Evolutionary conservation across 768 basidiomycete genomes (phyloP).

Genomic region (Leccinum obscurum): DNA sequence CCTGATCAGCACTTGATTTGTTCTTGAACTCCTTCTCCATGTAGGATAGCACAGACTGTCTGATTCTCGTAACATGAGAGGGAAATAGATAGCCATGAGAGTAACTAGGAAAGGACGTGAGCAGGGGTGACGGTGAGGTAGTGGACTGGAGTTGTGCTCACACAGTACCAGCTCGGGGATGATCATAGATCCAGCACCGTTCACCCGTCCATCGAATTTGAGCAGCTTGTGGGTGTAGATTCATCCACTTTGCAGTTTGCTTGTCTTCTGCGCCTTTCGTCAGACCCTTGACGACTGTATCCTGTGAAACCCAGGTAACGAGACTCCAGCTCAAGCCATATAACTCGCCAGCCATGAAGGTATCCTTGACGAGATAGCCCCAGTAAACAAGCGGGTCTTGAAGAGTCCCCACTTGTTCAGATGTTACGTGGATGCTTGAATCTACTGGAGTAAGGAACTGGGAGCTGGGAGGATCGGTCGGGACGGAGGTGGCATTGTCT

Average conservation of each 20-base stretch:
- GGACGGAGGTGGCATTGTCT: constrained; percentile 9
- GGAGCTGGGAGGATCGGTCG: constrained; percentile 1
- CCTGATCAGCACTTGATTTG: constrained; percentile 30
- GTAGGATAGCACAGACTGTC: constrained; percentile 52
- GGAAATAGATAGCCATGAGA: constrained; percentile 96
- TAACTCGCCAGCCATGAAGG: constrained; percentile 94
- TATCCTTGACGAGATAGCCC: constrained; percentile 89
- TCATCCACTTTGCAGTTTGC: constrained; percentile 91
- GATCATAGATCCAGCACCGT: constrained; percentile 97
- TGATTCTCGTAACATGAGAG: constrained; percentile 74
- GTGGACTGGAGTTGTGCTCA: constrained; percentile 41
- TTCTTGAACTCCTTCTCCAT: constrained; percentile 46
- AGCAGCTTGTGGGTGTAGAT: constrained; percentile 71
- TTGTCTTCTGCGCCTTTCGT: constrained; percentile 90
- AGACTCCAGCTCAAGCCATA: constrained; percentile 90
- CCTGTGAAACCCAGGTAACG: constrained; percentile 83
- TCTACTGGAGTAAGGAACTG: not conserved
- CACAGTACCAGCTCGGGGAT: constrained; percentile 92
- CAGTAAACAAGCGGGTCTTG: constrained; percentile 80
- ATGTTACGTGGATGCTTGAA: not conserved
- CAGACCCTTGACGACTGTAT: constrained; percentile 62
- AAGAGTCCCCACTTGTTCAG: constrained; percentile 12
- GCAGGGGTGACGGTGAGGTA: constrained; percentile 3
- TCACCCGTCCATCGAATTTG: constrained; percentile 90
- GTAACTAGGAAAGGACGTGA: constrained; percentile 53